A percentile compares a stretch with the other conserved stretches of the same genome.
Evolutionary conservation across 2,329 filamentous ascomycete genomes (phyloP).

Genomic region (Penicillium nordicum): DNA sequence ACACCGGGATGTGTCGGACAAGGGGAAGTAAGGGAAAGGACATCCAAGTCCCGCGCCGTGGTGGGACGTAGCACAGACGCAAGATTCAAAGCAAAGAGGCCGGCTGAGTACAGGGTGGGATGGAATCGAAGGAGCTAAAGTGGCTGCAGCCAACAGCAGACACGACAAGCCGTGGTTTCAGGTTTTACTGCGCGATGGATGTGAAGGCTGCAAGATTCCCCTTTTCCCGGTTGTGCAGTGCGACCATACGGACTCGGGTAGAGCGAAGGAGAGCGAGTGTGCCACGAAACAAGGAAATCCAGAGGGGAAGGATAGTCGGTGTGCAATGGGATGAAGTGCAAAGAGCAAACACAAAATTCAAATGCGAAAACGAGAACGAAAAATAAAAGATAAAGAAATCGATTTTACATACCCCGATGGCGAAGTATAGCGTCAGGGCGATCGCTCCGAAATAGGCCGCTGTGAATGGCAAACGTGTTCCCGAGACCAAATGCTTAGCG

Average conservation of each 20-base stretch:
- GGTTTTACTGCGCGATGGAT: constrained; percentile 18
- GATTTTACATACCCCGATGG: constrained; percentile 71
- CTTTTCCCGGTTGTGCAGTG: constrained; percentile 13
- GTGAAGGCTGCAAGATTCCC: constrained; percentile 20
- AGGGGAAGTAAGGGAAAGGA: constrained; percentile 1
- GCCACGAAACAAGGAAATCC: constrained; percentile 7
- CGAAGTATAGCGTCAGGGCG: constrained; percentile 82
- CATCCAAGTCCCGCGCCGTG: constrained; percentile 5
- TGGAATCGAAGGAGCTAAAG: neutral
- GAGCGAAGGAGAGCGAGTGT: neutral
- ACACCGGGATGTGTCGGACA: constrained; percentile 6
- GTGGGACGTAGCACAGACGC: constrained; percentile 3
- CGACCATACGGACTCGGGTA: constrained; percentile 10
- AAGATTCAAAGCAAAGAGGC: neutral
- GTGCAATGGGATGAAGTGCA: neutral
- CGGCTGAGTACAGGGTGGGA: constrained; percentile 13
- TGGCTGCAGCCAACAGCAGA: neutral
- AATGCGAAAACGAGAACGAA: neutral
- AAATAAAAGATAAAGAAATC: constrained; percentile 10
- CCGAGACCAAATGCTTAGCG: constrained; percentile 76
- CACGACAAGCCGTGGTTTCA: constrained; percentile 9
- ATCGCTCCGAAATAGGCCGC: constrained; percentile 94
- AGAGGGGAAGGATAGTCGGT: neutral
- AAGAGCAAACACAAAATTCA: neutral
- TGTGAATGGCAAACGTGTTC: constrained; percentile 84